Evolutionary conservation across 1,284 basidiomycete genomes (phyloP), one percentile per base, ranked within the genome.

Genomic region (Wallemia hederae): DNA sequence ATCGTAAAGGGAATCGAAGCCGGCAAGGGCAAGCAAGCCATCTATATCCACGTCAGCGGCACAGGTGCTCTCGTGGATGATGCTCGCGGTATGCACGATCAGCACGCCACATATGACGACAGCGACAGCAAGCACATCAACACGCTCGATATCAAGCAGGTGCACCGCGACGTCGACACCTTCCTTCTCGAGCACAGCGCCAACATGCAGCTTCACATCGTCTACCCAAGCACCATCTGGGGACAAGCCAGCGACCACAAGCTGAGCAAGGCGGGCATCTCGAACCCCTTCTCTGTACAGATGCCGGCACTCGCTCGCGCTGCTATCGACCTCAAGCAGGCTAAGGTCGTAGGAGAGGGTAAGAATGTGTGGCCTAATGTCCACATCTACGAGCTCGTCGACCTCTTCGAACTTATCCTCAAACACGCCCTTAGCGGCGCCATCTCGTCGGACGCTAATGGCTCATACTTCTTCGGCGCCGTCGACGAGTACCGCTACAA

Each of bases 141-240:
- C n/a, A 49, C 39, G 3, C 39, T 49, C 14, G 14, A 9, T n/a
- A 22, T n/a, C n/a, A 15, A 58, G 26, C 56, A 39, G 17, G 60
- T 59, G 5, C 55, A 60, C 26, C 22, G 62, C 25, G 3, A 26
- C 22, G 61, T 62, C 22, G 62, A 34, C 11, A n/a, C 26, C 24
- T 56, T 27, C 24, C 28, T 62, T 11, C 56, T 62, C 39, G 27
- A 58, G 19, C 58, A 39, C 11, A 59, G 39, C 39, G 39, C 11
- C 19, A 49, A 49, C 11, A 49, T 49, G 11, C 39, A 49, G n/a
- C n/a, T 49, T 5, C 39, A 49, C 19, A 17, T 49, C 5, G 39
- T 49, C 39, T 49, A 49, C 19, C 39, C 39, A 11, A 11, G 9
- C 9, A 49, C 39, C 19, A n/a, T 49, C 9, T 49, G 39, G 39